Conservation (phyloP, 768 basidiomycete species). For the Psilocybe sp. region DNA sequence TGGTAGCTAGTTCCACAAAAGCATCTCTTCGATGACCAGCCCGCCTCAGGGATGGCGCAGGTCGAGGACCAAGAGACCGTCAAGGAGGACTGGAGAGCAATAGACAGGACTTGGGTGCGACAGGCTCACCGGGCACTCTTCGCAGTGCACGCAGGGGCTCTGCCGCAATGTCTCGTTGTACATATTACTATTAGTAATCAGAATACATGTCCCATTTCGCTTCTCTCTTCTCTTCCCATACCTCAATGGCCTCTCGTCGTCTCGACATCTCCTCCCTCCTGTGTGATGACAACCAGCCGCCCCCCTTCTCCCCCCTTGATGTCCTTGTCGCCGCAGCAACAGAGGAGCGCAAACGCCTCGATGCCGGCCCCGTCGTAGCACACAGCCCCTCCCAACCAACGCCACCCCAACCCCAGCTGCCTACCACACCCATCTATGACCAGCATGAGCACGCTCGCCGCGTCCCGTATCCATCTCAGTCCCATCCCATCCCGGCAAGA, state of each 20-base stretch:
- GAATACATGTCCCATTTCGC: constrained; percentile 16
- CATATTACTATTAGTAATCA: constrained; percentile 33
- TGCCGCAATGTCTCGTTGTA: constrained; percentile 93
- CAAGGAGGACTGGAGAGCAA: constrained; percentile 72
- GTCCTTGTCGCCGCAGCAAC: constrained; percentile 72
- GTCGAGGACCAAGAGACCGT: constrained; percentile 91
- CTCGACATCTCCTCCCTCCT: constrained; percentile 78
- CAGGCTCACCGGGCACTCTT: constrained; percentile 53
- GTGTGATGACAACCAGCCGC: constrained; percentile 45
- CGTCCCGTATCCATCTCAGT: not conserved
- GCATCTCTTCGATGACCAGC: constrained; percentile 87
- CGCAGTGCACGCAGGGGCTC: constrained; percentile 64
- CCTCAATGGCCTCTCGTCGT: constrained; percentile 59
- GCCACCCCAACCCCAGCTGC: constrained; percentile 1
- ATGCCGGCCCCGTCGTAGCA: constrained; percentile 13
- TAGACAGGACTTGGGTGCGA: constrained; percentile 91
- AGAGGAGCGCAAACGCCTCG: constrained; percentile 57
- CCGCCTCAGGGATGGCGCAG: constrained; percentile 71
- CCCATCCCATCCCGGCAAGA: not conserved
- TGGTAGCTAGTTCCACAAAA: constrained; percentile 60
- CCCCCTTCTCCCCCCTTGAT: constrained; percentile 41
- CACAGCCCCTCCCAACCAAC: constrained; percentile 3
- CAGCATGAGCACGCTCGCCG: not conserved
- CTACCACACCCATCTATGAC: constrained; percentile 7
- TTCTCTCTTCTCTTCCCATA: constrained; percentile 19